Percentiles rank a stretch among this genome's conserved stretches.
Conservation (phyloP, 768 basidiomycete genomes). For the Pilatotrama ljubarskyi region DNA sequence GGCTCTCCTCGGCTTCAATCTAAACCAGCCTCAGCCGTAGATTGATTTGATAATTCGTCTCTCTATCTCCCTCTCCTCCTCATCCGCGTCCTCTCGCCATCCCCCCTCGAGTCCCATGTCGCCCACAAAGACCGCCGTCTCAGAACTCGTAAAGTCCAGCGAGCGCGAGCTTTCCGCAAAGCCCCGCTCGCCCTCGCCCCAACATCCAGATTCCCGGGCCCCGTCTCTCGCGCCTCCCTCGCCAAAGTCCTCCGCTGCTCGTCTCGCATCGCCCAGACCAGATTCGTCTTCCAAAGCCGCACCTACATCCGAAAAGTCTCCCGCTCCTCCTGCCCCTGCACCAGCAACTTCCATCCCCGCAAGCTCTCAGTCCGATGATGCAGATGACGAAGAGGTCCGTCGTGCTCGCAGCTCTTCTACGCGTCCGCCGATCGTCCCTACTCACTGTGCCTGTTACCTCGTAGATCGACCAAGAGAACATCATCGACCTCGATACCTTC, state of each 20-base stretch:
- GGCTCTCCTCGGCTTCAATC: background rate
- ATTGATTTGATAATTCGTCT: slow-evolving; percentile 5
- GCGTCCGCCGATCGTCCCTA: background rate
- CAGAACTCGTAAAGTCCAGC: slow-evolving; percentile 10
- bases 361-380: slow-evolving; percentile 3
- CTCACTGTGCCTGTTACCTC: slow-evolving; percentile 14
- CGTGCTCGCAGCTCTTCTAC: background rate
- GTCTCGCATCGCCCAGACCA: slow-evolving; percentile 14
- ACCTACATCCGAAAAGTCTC: background rate
- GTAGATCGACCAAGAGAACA: slow-evolving; percentile 26
- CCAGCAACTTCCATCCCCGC: background rate
- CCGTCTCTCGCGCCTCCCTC: slow-evolving; percentile 15
- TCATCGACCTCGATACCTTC: slow-evolving; percentile 82
- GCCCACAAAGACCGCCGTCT: slow-evolving; percentile 10
- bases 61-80: background rate
- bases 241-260: slow-evolving; percentile 10
- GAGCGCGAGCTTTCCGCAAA: slow-evolving; percentile 19
- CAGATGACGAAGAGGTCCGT: slow-evolving; percentile 15
- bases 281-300: slow-evolving; percentile 4
- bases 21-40: background rate
- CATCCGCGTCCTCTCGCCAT: background rate
- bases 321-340: background rate
- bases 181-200: slow-evolving; percentile 15
- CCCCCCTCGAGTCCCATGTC: slow-evolving; percentile 5
- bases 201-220: slow-evolving; percentile 3